Evolutionary conservation across 768 basidiomycete species (phyloP).

Genomic region (Rhizopogon vinicolor): DNA sequence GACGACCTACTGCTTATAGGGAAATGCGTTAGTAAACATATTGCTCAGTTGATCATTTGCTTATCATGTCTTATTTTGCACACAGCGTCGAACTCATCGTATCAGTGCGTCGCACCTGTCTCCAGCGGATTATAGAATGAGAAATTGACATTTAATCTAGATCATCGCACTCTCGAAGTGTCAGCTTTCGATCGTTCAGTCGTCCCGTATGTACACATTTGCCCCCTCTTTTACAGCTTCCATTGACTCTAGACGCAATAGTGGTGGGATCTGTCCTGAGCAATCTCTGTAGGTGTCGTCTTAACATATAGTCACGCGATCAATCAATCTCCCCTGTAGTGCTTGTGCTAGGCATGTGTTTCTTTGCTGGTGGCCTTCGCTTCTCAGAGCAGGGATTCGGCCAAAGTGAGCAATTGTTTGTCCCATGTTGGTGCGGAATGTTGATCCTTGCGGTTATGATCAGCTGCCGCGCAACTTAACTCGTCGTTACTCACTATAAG

Average conservation of each 20-base stretch:
- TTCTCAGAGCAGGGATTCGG: conserved; percentile 81
- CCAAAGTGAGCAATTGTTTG: conserved; percentile 40
- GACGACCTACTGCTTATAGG: conserved; percentile 9
- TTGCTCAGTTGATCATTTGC: neutral
- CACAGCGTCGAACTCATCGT: conserved; percentile 58
- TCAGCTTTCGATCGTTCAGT: conserved; percentile 76
- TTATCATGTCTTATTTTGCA: neutral
- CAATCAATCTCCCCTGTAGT: conserved; percentile 37
- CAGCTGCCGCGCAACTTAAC: conserved; percentile 70
- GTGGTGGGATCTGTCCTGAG: conserved; percentile 82
- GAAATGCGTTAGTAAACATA: conserved; percentile 23
- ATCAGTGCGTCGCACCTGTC: conserved; percentile 44
- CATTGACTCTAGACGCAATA: conserved; percentile 19
- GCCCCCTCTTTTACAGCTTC: neutral
- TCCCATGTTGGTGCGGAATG: neutral
- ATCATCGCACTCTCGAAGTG: conserved; percentile 79
- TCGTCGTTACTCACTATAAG: conserved; percentile 72
- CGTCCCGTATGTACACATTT: conserved; percentile 44
- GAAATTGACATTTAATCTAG: conserved; percentile 29
- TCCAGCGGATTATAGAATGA: neutral
- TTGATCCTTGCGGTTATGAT: neutral
- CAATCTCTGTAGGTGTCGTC: conserved; percentile 50
- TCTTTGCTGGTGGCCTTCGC: conserved; percentile 74
- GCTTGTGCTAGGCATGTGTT: conserved; percentile 83
- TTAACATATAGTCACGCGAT: neutral